Conservation (phyloP, 2,329 filamentous ascomycete genomes). For the Epichloe amarillans region DNA sequence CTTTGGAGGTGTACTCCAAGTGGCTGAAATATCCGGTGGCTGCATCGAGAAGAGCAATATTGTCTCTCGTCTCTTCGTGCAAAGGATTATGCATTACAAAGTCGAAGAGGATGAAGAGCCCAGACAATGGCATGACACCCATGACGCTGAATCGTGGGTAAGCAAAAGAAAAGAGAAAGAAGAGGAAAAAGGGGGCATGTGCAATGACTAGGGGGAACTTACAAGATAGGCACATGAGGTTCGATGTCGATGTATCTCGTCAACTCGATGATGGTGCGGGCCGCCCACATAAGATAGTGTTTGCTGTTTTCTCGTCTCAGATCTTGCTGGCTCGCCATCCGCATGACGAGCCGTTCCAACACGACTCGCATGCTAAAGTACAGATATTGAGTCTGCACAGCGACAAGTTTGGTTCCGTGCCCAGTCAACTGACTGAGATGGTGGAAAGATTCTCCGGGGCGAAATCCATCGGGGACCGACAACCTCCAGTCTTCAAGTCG, state of each 20-base stretch:
- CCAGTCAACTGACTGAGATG: constrained; percentile 7
- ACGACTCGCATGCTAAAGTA: constrained; percentile 20
- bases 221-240: constrained; percentile 21
- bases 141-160: constrained; percentile 7
- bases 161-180: neutral
- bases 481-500: constrained; percentile 19
- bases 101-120: constrained; percentile 12
- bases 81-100: constrained; percentile 12
- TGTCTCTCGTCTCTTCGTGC: constrained; percentile 8
- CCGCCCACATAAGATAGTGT: constrained; percentile 16
- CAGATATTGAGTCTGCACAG: constrained; percentile 15
- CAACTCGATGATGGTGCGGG: constrained; percentile 20
- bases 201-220: constrained; percentile 1
- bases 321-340: constrained; percentile 11
- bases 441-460: constrained; percentile 13
- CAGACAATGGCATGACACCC: constrained; percentile 8
- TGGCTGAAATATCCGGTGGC: constrained; percentile 9
- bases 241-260: constrained; percentile 19
- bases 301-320: constrained; percentile 10
- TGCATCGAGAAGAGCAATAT: constrained; percentile 8
- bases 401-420: constrained; percentile 9
- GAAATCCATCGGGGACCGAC: constrained; percentile 16
- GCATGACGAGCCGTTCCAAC: constrained; percentile 16
- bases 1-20: constrained; percentile 5
- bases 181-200: neutral